Conservation (phyloP, 208 protist genomes). For the Leishmania gerbilli region DNA sequence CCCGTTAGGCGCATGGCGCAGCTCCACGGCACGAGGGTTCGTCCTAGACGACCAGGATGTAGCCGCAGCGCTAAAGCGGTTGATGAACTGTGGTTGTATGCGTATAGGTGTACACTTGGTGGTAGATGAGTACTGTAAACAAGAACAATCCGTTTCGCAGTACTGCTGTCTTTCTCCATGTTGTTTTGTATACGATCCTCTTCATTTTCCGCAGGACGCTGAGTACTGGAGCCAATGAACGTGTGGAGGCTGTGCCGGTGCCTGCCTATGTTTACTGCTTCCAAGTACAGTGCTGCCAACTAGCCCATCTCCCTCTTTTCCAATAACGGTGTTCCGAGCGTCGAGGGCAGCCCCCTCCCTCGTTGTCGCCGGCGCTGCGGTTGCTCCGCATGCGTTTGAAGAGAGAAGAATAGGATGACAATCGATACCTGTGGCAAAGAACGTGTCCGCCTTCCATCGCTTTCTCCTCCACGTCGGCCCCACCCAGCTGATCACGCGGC, state of each 20-base stretch:
- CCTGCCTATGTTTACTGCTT: not conserved
- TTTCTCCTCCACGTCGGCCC: not conserved
- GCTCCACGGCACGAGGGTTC: not conserved
- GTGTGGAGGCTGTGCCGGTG: not conserved
- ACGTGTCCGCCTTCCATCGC: not conserved
- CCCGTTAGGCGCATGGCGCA: not conserved
- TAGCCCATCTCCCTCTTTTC: not conserved
- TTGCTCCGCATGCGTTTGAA: not conserved
- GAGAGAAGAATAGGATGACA: not conserved
- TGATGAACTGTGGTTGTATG: not conserved
- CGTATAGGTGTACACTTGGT: not conserved
- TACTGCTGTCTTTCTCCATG: not conserved
- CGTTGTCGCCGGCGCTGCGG: not conserved
- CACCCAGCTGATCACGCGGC: not conserved
- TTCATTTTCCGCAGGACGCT: not conserved
- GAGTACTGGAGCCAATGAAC: not conserved
- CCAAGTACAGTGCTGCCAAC: not conserved
- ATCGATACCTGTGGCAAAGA: not conserved
- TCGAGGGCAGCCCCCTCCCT: not conserved
- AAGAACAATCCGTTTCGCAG: not conserved
- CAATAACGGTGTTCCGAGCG: not conserved
- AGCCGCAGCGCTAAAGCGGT: not conserved
- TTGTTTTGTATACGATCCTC: not conserved
- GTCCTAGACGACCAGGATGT: not conserved
- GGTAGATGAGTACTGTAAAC: not conserved